phyloP scores from a whole-genome alignment of 805 yeast genomes.

The Wickerhamomyces canadensis region DNA sequence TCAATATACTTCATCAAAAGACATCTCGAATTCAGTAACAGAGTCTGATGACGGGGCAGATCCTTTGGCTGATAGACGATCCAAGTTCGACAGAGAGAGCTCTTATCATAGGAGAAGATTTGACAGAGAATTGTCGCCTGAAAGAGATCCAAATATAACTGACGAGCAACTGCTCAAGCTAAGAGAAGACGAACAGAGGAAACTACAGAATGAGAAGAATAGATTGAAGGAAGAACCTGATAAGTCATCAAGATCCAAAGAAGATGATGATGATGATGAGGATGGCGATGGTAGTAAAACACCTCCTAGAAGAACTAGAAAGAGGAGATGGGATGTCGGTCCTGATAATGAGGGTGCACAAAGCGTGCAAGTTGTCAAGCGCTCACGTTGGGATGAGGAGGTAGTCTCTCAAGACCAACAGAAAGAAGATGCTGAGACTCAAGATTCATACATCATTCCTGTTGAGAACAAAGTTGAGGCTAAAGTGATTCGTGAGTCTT shows the following conservation, averaged over 20 bases:
- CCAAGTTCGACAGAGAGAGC: constrained; percentile 33
- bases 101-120: constrained; percentile 42
- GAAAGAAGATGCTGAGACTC: neutral
- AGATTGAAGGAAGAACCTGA: neutral
- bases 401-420: constrained; percentile 6
- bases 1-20: constrained; percentile 35
- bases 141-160: constrained; percentile 26
- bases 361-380: constrained; percentile 15
- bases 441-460: constrained; percentile 41
- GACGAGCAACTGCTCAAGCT: constrained; percentile 39
- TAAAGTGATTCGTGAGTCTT: constrained; percentile 28
- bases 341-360: constrained; percentile 17
- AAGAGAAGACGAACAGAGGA: constrained; percentile 36
- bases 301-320: constrained; percentile 21
- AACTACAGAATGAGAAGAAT: constrained; percentile 21
- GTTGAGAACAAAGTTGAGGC: constrained; percentile 33
- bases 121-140: constrained; percentile 26
- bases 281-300: constrained; percentile 20
- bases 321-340: constrained; percentile 23
- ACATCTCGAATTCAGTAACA: constrained; percentile 24
- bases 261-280: constrained; percentile 1
- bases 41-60: constrained; percentile 24
- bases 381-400: constrained; percentile 27
- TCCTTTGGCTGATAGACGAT: constrained; percentile 23
- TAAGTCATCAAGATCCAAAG: neutral